Evolutionary conservation across 352 stramenopile species (phyloP), one percentile per base, ranked within the genome.

Genomic region (Pythium aristosporum): DNA sequence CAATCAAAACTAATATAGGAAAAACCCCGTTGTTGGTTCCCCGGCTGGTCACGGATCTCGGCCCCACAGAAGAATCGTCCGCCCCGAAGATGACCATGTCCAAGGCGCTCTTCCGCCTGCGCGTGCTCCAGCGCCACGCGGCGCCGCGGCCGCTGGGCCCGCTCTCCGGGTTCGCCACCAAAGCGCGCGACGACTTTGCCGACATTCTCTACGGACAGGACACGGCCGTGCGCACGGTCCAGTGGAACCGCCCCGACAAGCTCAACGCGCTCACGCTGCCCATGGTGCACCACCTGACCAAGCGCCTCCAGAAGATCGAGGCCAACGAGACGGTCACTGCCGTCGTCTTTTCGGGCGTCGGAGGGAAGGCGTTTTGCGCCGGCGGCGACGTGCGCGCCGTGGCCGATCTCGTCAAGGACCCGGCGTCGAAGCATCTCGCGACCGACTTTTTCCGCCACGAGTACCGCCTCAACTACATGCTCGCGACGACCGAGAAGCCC

Each of bases 371-470:
- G 8, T 99, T 99, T 72, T 99, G 96, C 80, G 94, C 96, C 10
- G 96, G 96, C 49, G 96, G 96, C 36, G 96, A 99, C 77, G 94
- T 99, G 61, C 92, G 92, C 69, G 79, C 79, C 32, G 75, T 98
- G 8, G 96, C 92, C 48, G 85, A 95, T 36, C 85, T 90, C 56
- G 87, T 79, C 67, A 87, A 87, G 58, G 73, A 93, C 59, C 68
- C 76, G 16, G 78, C 78, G 16, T 92, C 82, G 59, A 77, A 80
- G 28, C 75, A 92, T 59, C 30, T 93, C 28, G 72, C 85, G 44
- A 72, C 89, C 21, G 84, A 97, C 62, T 99, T 99, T 68, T 99
- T 99, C 77, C 85, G 84, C 61, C 80, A 98, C 65, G 96, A 99
- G 72, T 99, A 99, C 73, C 75, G 87, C 58, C 76, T 99, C 21